A percentile compares a stretch with the other conserved stretches of the same genome.
phyloP scores from a whole-genome alignment of 345 rosid species.

The Arabidopsis thaliana region DNA sequence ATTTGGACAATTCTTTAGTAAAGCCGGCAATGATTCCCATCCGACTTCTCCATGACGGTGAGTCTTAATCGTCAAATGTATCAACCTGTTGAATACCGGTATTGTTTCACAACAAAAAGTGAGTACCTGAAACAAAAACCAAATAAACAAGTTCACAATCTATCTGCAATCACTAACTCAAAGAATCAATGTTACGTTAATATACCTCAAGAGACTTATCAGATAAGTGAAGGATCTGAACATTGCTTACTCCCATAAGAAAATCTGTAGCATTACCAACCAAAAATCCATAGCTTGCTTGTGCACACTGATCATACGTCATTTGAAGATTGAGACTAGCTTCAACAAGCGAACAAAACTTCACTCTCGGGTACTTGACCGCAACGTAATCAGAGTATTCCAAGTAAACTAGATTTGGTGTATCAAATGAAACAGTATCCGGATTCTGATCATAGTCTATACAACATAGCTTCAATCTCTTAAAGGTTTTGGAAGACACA shows the following conservation, averaged over 20 bases:
- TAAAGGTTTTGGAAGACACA: constrained; percentile 6
- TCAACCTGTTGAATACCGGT: not conserved
- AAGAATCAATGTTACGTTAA: not conserved
- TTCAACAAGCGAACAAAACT: not conserved
- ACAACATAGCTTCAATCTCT: not conserved
- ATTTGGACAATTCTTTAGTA: constrained; percentile 7
- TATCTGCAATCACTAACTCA: not conserved
- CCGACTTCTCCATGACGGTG: not conserved
- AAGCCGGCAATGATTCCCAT: constrained; percentile 4
- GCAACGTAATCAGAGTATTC: not conserved
- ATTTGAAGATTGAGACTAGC: not conserved
- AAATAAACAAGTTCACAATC: not conserved
- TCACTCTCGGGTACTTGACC: not conserved
- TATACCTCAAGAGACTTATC: not conserved
- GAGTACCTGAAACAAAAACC: not conserved
- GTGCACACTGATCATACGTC: not conserved
- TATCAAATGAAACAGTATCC: not conserved
- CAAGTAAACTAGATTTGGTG: not conserved
- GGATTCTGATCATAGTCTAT: not conserved
- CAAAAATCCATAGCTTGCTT: not conserved
- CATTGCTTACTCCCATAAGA: not conserved
- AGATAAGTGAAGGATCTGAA: not conserved
- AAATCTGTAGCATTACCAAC: not conserved
- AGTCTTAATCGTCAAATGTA: constrained; percentile 2
- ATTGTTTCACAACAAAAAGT: not conserved